Percentiles rank a stretch among this genome's conserved stretches.
phyloP scores from a whole-genome alignment of 2,329 filamentous ascomycete species.

The Phialophora verrucosa region DNA sequence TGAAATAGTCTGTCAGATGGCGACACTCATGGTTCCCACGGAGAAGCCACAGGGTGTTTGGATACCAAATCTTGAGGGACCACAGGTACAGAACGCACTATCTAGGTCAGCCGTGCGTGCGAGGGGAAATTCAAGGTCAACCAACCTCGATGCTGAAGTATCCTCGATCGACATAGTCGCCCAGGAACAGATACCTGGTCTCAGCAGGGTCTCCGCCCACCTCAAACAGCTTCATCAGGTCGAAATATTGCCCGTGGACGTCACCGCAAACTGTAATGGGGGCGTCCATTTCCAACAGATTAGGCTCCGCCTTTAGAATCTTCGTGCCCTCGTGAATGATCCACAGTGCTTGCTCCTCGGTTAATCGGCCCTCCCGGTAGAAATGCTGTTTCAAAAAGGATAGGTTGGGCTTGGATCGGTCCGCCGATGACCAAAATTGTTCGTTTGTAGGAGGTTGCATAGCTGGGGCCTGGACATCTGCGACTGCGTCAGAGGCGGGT shows the following conservation, averaged over 20 bases:
- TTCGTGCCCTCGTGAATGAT: constrained; percentile 90
- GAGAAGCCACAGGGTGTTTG: constrained; percentile 93
- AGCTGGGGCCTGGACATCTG: constrained; percentile 97
- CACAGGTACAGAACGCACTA: constrained; percentile 95
- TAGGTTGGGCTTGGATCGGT: constrained; percentile 87
- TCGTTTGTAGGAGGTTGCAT: constrained; percentile 91
- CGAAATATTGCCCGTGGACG: constrained; percentile 98
- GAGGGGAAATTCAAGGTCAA: constrained; percentile 9
- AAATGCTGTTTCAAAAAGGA: constrained; percentile 97
- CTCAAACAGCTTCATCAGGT: constrained; percentile 99
- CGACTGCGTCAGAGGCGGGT: constrained; percentile 17
- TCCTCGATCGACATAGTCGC: constrained; percentile 96
- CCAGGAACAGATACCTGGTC: constrained; percentile 94
- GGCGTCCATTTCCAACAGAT: constrained; percentile 98
- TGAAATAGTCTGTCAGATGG: constrained; percentile 99
- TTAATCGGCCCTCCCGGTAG: constrained; percentile 94
- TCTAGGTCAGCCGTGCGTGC: constrained; percentile 43
- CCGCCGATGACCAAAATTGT: constrained; percentile 88
- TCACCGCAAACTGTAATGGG: constrained; percentile 98
- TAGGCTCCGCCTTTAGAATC: constrained; percentile 86
- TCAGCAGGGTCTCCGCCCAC: constrained; percentile 96
- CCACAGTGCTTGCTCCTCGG: constrained; percentile 95
- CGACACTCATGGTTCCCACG: constrained; percentile 98
- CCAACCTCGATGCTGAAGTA: constrained; percentile 94
- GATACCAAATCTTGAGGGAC: constrained; percentile 99